Conservation (phyloP, 495 filamentous ascomycete genomes). For the Mytilinidion resinicola region DNA sequence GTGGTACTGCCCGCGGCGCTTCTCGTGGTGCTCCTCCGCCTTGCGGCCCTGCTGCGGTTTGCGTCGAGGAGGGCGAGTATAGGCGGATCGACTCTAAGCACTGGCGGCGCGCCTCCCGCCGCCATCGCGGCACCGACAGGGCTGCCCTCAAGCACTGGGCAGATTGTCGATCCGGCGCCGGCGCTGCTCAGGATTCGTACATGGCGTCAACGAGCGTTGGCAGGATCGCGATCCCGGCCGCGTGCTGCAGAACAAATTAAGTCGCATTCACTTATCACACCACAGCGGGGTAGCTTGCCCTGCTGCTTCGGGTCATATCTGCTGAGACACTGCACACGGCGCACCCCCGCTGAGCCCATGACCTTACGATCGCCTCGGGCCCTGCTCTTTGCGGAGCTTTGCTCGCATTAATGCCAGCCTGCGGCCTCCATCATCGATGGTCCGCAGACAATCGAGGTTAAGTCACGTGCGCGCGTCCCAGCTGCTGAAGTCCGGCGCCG, state of each 20-base stretch:
- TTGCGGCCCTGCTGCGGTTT: too few species aligned
- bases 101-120: too few species aligned
- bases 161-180: not conserved
- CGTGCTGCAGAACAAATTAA: not conserved
- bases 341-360: not conserved
- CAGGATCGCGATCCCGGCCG: not conserved
- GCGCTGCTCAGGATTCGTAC: not conserved
- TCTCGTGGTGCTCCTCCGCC: too few species aligned
- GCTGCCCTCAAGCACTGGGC: not conserved
- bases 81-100: too few species aligned
- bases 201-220: not conserved
- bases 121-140: too few species aligned
- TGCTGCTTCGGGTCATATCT: not conserved
- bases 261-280: not conserved
- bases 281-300: not conserved
- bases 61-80: too few species aligned
- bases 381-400: not conserved
- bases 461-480: too few species aligned
- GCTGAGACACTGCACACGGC: not conserved
- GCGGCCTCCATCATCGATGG: too few species aligned
- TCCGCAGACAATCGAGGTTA: too few species aligned
- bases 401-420: not conserved
- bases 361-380: not conserved
- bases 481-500: too few species aligned
- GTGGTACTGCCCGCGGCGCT: too few species aligned